Conservation (phyloP, 2,329 filamentous ascomycete genomes). For the Emmonsia crescens region DNA sequence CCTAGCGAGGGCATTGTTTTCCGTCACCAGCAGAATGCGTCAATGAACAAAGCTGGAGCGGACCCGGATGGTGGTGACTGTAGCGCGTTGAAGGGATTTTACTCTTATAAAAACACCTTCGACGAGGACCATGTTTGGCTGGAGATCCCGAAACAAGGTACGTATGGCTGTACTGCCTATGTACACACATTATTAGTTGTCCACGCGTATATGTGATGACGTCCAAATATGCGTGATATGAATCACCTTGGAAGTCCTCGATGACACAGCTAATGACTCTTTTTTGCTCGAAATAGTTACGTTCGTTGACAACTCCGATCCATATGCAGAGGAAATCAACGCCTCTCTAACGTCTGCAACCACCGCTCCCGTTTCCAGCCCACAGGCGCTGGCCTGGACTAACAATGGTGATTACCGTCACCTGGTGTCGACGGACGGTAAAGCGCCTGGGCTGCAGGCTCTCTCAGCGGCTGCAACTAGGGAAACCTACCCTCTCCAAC, state of each 20-base stretch:
- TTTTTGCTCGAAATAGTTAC: conserved; percentile 35
- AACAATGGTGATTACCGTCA: conserved; percentile 17
- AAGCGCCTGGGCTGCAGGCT: conserved; percentile 44
- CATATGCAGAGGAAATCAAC: conserved; percentile 44
- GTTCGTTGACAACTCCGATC: conserved; percentile 52
- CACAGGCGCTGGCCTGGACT: conserved; percentile 24
- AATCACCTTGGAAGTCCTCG: not conserved
- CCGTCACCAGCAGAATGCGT: conserved; percentile 59
- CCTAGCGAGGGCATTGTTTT: conserved; percentile 55
- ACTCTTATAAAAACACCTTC: conserved; percentile 57
- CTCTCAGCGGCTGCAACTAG: conserved; percentile 42
- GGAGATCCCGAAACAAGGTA: conserved; percentile 49
- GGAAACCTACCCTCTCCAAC: conserved; percentile 23
- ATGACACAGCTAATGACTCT: not conserved
- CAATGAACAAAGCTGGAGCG: conserved; percentile 47
- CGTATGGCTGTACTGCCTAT: conserved; percentile 21
- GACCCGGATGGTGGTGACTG: conserved; percentile 27
- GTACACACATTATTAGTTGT: not conserved
- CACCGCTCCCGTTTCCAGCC: conserved; percentile 19
- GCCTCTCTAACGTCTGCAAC: conserved; percentile 24
- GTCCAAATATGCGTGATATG: not conserved
- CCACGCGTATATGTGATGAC: not conserved
- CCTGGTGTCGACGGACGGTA: conserved; percentile 20
- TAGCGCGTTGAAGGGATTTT: conserved; percentile 48
- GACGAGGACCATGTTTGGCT: conserved; percentile 51